These are phyloP conservation scores for Fusarium pseudograminearum DNA, from an alignment of 2,329 filamentous ascomycete genomes.

Conservation along the genomic window DNA sequence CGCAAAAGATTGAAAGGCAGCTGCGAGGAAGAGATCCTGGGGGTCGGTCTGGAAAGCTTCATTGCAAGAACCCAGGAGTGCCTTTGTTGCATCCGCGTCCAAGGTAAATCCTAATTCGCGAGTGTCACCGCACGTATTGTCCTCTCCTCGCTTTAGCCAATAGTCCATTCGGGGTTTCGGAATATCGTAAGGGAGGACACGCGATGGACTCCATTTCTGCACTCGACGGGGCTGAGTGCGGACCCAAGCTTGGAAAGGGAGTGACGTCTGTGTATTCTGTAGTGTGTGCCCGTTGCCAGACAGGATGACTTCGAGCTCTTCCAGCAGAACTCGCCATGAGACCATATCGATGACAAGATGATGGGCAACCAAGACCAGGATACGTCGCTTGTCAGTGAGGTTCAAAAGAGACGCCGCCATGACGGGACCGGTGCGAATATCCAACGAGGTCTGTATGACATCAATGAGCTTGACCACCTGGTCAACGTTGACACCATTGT, in stretches of 20 bases:
- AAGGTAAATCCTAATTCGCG: not conserved
- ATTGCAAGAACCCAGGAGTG: not conserved
- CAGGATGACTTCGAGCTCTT: not conserved
- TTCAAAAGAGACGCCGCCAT: not conserved
- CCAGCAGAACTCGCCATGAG: not conserved
- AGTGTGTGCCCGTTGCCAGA: not conserved
- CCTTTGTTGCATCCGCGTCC: not conserved
- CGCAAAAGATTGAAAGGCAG: not conserved
- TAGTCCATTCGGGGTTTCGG: not conserved
- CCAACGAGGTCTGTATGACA: not conserved
- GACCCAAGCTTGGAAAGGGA: constrained; percentile 1
- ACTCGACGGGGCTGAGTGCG: not conserved
- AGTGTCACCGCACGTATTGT: not conserved
- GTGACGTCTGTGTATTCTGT: not conserved
- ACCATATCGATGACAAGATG: constrained; percentile 4
- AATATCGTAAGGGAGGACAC: not conserved
- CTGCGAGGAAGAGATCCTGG: not conserved
- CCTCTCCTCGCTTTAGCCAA: not conserved
- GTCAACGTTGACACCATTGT: not conserved
- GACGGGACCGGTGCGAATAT: not conserved
- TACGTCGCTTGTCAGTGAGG: not conserved
- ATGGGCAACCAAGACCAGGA: not conserved
- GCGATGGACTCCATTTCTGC: not conserved
- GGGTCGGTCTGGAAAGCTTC: not conserved
- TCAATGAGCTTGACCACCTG: not conserved